phyloP scores from a whole-genome alignment of 228 moss, liverwort and hornwort species.

The Sphagnum magellanicum region DNA sequence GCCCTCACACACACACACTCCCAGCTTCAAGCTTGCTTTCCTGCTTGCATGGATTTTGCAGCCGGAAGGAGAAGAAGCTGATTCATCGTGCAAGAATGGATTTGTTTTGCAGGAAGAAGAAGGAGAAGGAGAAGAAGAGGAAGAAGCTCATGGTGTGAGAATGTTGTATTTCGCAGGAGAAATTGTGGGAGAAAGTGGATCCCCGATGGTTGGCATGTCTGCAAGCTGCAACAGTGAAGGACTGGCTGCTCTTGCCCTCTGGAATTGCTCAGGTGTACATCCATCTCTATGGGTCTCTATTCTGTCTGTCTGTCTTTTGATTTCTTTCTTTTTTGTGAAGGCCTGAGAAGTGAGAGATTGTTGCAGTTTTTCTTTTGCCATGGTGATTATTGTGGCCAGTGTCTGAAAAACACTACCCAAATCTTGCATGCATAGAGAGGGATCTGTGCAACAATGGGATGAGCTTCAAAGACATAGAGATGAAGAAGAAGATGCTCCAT shows the following conservation, averaged over 20 bases:
- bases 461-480: too few relatives aligned
- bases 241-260: slow-evolving; percentile 39
- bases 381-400: too few relatives aligned
- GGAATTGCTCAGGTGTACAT: slow-evolving; percentile 30
- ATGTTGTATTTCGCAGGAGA: slow-evolving; percentile 18
- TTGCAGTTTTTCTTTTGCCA: too few relatives aligned
- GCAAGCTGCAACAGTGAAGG: slow-evolving; percentile 19
- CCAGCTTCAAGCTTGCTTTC: not conserved
- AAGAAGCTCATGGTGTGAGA: not conserved
- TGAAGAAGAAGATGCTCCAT: too few relatives aligned
- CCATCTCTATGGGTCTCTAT: not conserved
- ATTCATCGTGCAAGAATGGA: not conserved
- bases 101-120: not conserved
- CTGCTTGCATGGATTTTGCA: not conserved
- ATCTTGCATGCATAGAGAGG: too few relatives aligned
- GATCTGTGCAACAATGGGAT: too few relatives aligned
- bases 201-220: slow-evolving; percentile 26
- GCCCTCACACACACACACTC: not conserved
- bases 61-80: not conserved
- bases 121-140: not conserved
- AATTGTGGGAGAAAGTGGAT: slow-evolving; percentile 47
- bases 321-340: not conserved
- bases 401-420: too few relatives aligned
- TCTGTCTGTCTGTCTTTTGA: not conserved
- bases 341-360: too few relatives aligned